Evolutionary conservation across 208 protist genomes (phyloP).

Genomic region (Leishmania arabica): DNA sequence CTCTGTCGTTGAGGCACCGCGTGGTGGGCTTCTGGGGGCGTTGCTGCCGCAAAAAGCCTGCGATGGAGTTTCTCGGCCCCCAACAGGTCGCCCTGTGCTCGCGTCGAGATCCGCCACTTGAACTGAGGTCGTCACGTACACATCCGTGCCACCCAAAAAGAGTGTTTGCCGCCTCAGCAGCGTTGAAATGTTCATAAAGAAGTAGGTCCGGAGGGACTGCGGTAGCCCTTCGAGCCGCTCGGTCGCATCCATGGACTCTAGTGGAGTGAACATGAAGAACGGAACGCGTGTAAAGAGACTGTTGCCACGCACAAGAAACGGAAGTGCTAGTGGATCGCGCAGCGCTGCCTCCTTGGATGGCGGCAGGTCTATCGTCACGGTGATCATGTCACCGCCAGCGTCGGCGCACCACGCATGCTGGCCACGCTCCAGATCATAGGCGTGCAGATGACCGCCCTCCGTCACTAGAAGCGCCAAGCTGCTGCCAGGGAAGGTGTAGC

Average conservation of each 20-base stretch:
- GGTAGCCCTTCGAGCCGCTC: constrained; percentile 13
- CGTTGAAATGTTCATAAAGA: constrained; percentile 76
- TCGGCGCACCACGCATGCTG: constrained; percentile 37
- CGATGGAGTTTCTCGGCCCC: neutral
- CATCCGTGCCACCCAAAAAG: constrained; percentile 42
- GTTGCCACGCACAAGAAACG: constrained; percentile 67
- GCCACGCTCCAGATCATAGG: constrained; percentile 44
- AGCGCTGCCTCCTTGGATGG: constrained; percentile 24
- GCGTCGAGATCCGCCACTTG: constrained; percentile 56
- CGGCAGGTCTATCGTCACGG: constrained; percentile 28
- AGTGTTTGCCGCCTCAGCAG: constrained; percentile 65
- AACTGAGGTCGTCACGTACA: constrained; percentile 69
- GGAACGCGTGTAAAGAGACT: constrained; percentile 59
- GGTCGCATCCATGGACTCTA: neutral
- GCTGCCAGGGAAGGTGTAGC: constrained; percentile 35
- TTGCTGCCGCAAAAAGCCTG: neutral
- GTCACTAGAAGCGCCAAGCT: constrained; percentile 55
- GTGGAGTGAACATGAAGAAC: constrained; percentile 8
- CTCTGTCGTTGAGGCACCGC: too few species aligned
- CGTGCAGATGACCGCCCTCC: constrained; percentile 45
- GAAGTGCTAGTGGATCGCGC: constrained; percentile 62
- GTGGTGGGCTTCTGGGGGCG: neutral
- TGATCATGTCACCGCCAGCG: constrained; percentile 34
- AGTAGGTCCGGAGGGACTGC: constrained; percentile 35
- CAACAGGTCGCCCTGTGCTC: constrained; percentile 14